Evolutionary conservation across 148 eudicot species (phyloP).

Genomic region (Arbutus unedo): DNA sequence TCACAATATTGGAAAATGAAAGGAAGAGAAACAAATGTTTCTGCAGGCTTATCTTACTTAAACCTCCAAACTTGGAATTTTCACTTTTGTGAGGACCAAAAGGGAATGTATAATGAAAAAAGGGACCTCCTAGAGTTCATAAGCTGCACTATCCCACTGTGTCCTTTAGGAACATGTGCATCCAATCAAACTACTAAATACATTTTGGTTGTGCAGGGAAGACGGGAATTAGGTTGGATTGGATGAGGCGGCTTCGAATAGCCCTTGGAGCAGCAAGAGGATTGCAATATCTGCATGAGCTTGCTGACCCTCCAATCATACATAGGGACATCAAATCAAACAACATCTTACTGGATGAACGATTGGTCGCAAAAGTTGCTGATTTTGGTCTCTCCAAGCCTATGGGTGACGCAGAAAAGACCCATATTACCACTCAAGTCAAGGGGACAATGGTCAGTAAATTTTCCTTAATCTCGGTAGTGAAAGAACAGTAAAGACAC

Average conservation of each 20-base stretch:
- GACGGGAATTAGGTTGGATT: conserved; percentile 24
- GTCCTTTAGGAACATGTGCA: neutral
- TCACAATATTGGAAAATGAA: too few relatives aligned
- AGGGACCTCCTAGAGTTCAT: neutral
- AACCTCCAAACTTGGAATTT: neutral
- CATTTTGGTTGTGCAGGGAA: conserved; percentile 15
- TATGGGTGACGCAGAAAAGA: conserved; percentile 6
- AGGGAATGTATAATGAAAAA: neutral
- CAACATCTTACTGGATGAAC: conserved; percentile 26
- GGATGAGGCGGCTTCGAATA: conserved; percentile 23
- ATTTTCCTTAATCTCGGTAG: neutral
- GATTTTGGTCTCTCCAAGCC: conserved; percentile 33
- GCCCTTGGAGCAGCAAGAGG: conserved; percentile 28
- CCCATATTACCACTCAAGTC: conserved; percentile 31
- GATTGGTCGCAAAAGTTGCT: conserved; percentile 21
- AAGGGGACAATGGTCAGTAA: conserved; percentile 29
- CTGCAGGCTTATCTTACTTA: neutral
- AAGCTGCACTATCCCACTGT: neutral
- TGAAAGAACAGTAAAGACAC: too few relatives aligned
- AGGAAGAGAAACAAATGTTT: too few relatives aligned
- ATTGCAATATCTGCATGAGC: conserved; percentile 30
- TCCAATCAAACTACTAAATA: neutral
- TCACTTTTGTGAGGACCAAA: neutral
- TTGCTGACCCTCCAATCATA: conserved; percentile 31
- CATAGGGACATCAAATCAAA: conserved; percentile 26